These are phyloP conservation scores for Auriscalpium vulgare DNA, from an alignment of 768 basidiomycete genomes.

Conservation along the genomic window DNA sequence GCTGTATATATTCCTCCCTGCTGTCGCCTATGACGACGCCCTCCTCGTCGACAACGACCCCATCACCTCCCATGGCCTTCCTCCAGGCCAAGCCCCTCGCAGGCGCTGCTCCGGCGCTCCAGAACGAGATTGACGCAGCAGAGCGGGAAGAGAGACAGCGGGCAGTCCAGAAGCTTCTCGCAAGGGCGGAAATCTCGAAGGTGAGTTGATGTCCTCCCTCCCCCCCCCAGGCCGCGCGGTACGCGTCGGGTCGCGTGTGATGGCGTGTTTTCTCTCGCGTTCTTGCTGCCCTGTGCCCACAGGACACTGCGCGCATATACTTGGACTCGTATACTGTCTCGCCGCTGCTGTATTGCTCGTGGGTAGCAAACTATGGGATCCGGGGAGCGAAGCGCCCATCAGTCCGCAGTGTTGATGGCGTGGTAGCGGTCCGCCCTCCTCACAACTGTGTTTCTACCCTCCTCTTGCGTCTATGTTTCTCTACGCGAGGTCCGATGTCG, in stretches of 20 bases:
- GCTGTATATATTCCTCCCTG: neutral
- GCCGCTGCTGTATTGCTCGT: no score
- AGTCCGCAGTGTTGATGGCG: neutral
- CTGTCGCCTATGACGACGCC: conserved; percentile 57
- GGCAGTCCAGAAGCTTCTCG: conserved; percentile 69
- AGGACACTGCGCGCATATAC: no score
- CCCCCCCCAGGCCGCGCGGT: conserved; percentile 5
- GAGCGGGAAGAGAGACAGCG: conserved; percentile 58
- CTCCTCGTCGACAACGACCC: conserved; percentile 74
- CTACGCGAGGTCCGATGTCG: conserved; percentile 17
- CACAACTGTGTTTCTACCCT: neutral
- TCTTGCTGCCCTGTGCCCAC: neutral
- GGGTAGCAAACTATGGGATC: no score
- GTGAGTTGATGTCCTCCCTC: conserved; percentile 40
- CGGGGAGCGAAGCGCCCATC: no score
- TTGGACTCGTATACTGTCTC: no score
- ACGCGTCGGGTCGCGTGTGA: conserved; percentile 12
- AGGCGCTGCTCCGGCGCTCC: conserved; percentile 26
- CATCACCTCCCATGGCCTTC: conserved; percentile 67
- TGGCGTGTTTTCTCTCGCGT: conserved; percentile 5
- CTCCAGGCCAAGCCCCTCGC: conserved; percentile 36
- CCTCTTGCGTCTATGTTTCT: neutral
- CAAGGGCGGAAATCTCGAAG: conserved; percentile 72
- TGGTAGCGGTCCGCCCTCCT: neutral
- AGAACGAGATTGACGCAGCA: conserved; percentile 29